Percentiles rank a stretch among this genome's conserved stretches.
Conservation (phyloP, 345 rosid genomes). For the Gossypium turneri region DNA sequence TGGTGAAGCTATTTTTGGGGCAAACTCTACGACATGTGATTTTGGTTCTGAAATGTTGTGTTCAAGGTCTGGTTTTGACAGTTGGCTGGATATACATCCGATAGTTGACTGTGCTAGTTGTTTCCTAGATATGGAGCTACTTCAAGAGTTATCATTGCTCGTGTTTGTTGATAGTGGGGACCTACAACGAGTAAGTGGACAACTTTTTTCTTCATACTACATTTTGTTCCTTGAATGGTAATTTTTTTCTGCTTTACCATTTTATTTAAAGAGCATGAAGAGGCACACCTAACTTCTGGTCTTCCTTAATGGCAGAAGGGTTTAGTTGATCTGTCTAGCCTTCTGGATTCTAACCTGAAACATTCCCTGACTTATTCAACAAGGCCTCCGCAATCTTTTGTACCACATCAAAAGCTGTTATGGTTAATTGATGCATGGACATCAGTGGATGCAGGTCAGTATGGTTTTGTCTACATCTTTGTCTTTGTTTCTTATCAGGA, state of each 20-base stretch:
- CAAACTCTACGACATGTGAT: conserved; percentile 39
- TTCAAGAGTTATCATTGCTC: conserved; percentile 48
- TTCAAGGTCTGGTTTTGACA: conserved; percentile 37
- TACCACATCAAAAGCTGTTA: conserved; percentile 68
- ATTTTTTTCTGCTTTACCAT: background rate
- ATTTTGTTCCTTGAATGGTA: background rate
- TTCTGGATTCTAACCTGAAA: conserved; percentile 48
- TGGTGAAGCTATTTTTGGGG: conserved; percentile 25
- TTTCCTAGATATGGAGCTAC: conserved; percentile 61
- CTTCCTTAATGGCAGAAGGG: conserved; percentile 35
- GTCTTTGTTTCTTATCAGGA: conserved; percentile 6
- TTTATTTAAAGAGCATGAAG: background rate
- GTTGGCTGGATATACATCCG: conserved; percentile 54
- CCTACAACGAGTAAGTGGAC: conserved; percentile 43
- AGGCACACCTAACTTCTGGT: background rate
- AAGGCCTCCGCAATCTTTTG: conserved; percentile 76
- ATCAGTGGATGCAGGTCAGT: conserved; percentile 49
- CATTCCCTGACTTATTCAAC: conserved; percentile 54
- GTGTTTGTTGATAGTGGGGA: conserved; percentile 31
- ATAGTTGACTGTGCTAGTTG: conserved; percentile 59
- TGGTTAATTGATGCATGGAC: conserved; percentile 82
- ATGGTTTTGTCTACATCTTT: background rate
- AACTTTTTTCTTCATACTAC: background rate
- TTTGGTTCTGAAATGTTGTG: conserved; percentile 48
- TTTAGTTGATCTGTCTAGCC: conserved; percentile 31